Base-by-base conservation (phyloP, 345 rosid genomes). In the Trapa incisa region DNA sequence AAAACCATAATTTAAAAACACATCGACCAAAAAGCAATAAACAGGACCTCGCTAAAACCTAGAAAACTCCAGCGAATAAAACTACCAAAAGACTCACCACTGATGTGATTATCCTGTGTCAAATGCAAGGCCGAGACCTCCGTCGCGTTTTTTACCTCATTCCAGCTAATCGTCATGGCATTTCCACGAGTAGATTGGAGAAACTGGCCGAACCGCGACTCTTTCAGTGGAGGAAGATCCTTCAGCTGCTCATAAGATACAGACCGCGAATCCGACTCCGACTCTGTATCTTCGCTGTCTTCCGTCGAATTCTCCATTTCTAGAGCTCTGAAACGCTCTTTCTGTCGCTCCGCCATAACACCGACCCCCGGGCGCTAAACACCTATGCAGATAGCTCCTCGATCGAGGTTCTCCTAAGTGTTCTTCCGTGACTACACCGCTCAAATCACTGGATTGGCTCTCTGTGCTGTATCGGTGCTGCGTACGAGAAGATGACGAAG, bases 271-370 rank as follows among this genome's bases (percentile, higher is more conserved):
- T 66, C 60, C 32, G 11, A 1, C 33, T 66, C 69, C 41, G 61
- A 48, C 50, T 48, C 58, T 11, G 69, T 33, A 39, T 66, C 69
- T 4, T 54, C 33, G 11, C 33, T 54, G 41, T 35, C 47, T 5
- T 64, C 66, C 10, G 61, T 22, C 11, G 60, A 54, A 66, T 66
- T 36, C 42, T 15, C 67, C 8, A 13, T 43, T 54, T 42, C 37
- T 13, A 16, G 68, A 56, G 54, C 56, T 64, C 47, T 54, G 9
- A 29, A 32, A 14, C 48, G 1, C 15, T 7, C 67, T 53, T 43
- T 57, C 13, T 45, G 63, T 45, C 57, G 45, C 29, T 43, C 68
- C 43, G 63, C 73, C 73, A 71, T 71, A 32, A 10, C 9, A 42
- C 42, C 73, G 63, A n/a, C 68, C 56, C 37, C 48, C 47, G 50